Evolutionary conservation across 352 stramenopile genomes (phyloP).

Genomic region (Globisporangium megalacanthum): DNA sequence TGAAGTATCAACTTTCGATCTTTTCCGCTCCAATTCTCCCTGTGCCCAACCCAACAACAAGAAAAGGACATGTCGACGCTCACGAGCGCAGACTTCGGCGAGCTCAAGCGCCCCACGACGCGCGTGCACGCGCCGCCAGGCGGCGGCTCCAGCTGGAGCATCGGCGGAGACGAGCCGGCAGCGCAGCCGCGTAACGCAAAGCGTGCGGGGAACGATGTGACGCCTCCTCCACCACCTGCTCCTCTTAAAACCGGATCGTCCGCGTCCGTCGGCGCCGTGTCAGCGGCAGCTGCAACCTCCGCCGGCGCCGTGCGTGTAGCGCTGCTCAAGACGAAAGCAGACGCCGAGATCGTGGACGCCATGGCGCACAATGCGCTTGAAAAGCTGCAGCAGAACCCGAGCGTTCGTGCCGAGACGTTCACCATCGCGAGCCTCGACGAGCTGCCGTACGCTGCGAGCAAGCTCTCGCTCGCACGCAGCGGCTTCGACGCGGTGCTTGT

Average conservation of each 20-base stretch:
- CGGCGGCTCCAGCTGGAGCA: conserved; percentile 77
- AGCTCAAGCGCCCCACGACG: conserved; percentile 80
- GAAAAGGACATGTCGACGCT: conserved; percentile 54
- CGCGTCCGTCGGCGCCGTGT: too few relatives aligned
- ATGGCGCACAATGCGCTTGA: conserved; percentile 65
- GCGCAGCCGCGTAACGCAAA: conserved; percentile 11
- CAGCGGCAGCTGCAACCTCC: not conserved
- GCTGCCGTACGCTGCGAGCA: conserved; percentile 79
- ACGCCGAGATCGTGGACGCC: conserved; percentile 66
- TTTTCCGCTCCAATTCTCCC: too few relatives aligned
- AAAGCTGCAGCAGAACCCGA: conserved; percentile 27
- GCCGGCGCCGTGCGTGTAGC: conserved; percentile 37
- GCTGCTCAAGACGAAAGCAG: conserved; percentile 69
- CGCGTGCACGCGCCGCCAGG: conserved; percentile 75
- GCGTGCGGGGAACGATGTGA: conserved; percentile 6
- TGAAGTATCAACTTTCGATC: too few relatives aligned
- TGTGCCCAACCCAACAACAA: too few relatives aligned
- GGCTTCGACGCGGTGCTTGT: conserved; percentile 73
- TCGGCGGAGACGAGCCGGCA: conserved; percentile 31
- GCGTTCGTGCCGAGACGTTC: conserved; percentile 53
- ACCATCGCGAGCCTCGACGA: conserved; percentile 64
- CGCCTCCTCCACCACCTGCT: conserved; percentile 20
- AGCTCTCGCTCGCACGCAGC: conserved; percentile 48
- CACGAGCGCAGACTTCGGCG: conserved; percentile 76
- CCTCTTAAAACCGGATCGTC: too few relatives aligned